Base-by-base conservation (phyloP, 768 basidiomycete species). In the Rhodotorula sphaerocarpa region DNA sequence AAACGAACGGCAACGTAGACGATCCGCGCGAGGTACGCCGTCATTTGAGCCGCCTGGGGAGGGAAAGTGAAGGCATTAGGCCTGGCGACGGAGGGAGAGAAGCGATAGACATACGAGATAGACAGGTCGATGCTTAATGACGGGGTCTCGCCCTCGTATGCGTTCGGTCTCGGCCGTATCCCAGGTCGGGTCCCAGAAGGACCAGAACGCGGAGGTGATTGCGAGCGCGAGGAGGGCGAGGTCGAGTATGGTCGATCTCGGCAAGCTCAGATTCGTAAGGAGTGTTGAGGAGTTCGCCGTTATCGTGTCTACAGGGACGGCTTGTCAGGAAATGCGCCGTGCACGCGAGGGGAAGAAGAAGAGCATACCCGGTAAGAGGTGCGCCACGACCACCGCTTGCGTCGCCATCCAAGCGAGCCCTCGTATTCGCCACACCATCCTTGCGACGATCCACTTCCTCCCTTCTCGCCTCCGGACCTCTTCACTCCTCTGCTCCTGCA, bases 171-270 rank as follows among this genome's bases (percentile, higher is more conserved):
- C 55, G 4, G 50, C 21, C 0, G 18, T 31, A 2, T 45, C 20
- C 66, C 66, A 68, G 0, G 62, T 68, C 20, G 66, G 59, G 25
- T 68, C 66, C 66, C 66, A 68, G 34, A 51, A 57, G 1, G 42
- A 30, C 62, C 62, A 68, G 18, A 64, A 20, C 18, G 60, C 34
- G 18, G 62, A 53, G n/a, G 36, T 0, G 16, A 51, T 18, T 0
- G 33, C 31, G 15, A 61, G 3, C 1, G 36, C 20, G 0, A 60
- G 7, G 39, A 57, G 3, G 41, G 15, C 3, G 7, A 27, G 15
- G 2, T 28, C 33, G 1, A 44, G 18, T 5, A 39, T 39, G 18
- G 9, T 39, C 39, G 18, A 39, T n/a, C n/a, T n/a, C n/a, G n/a
- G n/a, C n/a, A n/a, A n/a, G n/a, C n/a, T n/a, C n/a, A n/a, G n/a